Base-by-base conservation (phyloP, 2,329 filamentous ascomycete genomes). In the Hirsutella thompsonii region DNA sequence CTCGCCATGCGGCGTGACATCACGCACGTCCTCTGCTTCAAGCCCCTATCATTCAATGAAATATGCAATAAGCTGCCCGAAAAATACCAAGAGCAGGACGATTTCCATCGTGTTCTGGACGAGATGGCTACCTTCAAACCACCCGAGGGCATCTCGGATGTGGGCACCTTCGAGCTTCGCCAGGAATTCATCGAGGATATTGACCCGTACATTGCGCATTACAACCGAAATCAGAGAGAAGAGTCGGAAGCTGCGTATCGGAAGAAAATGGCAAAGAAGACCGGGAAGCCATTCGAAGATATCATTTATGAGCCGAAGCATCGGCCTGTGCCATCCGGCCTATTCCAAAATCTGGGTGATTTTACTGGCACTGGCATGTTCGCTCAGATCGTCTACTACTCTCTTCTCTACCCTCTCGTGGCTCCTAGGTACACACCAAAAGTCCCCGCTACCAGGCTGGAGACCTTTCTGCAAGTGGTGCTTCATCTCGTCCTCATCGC, bases 181-280 rank as follows among this genome's bases (percentile, higher is more conserved):
- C 78, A 83, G 4, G 77, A 94, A 45, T 92, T 81, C 52, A 74
- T 95, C 32, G 83, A 90, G 50, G 75, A 93, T 37, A 79, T 98
- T 39, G 93, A 98, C 57, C 92, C 93, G 1, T 98, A 95, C 58
- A 92, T 89, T 54, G 84, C 89, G 6, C 88, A 96, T 55, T 98
- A 94, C 60, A 93, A 81, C 54, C 94, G 94, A 56, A 98, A 98
- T 53, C 90, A 96, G 59, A 78, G 92, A 39, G 92, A 98, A 55
- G 92, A 98, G 58, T 87, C 90, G 0, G 92, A 98, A 60, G 80
- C 76, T 49, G 83, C 88, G 3, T 95, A 92, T 64, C 87, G 83
- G 52, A 81, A 83, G 53, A 83, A 85, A 68, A 79, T 92, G 68
- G 85, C 88, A 10, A 88, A 88, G 63, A 88, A 84, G 62, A 87